Evolutionary conservation across 768 basidiomycete species (phyloP).

Genomic region (Suillus variegatus): DNA sequence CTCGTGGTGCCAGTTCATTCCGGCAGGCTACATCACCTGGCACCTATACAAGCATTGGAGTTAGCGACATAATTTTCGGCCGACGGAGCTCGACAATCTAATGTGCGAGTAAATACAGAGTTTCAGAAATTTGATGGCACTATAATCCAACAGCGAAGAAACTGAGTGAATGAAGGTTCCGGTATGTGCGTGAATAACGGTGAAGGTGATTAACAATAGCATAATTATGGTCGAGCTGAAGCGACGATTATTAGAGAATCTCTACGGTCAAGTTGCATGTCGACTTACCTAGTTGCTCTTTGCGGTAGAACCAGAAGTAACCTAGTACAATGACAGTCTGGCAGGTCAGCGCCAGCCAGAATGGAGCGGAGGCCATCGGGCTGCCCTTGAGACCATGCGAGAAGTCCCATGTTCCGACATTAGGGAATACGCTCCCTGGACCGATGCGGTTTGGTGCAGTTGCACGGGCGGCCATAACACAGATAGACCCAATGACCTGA

Average conservation of each 20-base stretch:
- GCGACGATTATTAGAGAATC: not conserved
- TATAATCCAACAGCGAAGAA: not conserved
- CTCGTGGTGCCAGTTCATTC: too few species aligned
- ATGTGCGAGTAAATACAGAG: too few species aligned
- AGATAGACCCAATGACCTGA: constrained; percentile 85
- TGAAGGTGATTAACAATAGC: not conserved
- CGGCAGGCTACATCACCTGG: too few species aligned
- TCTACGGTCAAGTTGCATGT: not conserved
- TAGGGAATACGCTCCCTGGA: constrained; percentile 90
- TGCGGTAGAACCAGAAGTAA: constrained; percentile 97
- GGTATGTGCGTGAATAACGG: not conserved
- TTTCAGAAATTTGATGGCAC: not conserved
- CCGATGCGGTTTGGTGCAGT: constrained; percentile 90
- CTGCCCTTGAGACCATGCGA: constrained; percentile 70
- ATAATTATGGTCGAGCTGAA: constrained; percentile 28
- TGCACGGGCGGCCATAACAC: constrained; percentile 91
- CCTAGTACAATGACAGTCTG: constrained; percentile 86
- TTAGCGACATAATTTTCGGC: too few species aligned
- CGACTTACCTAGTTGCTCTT: constrained; percentile 81
- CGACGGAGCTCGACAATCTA: too few species aligned
- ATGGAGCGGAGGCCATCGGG: constrained; percentile 82
- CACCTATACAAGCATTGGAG: too few species aligned
- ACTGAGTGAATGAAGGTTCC: not conserved
- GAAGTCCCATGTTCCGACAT: constrained; percentile 90
- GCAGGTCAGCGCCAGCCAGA: constrained; percentile 84